Evolutionary conservation across 257 asterid genomes (phyloP), one percentile per base, ranked within the genome.

Genomic region (Plantago ovata): DNA sequence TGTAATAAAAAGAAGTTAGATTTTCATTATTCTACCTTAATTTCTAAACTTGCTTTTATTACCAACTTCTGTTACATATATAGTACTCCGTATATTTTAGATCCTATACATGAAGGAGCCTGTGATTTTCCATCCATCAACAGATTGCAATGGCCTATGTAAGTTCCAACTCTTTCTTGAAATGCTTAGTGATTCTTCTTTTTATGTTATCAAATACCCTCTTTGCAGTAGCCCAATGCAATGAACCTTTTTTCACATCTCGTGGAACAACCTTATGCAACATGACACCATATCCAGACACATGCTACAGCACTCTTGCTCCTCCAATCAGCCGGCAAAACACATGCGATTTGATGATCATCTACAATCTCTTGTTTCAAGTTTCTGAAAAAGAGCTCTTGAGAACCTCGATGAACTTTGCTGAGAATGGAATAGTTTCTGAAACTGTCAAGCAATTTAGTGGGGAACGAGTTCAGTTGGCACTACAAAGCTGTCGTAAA

Each of bases 401-500:
- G 0, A 61, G 32, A 24, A 56, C 56, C 32, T 42, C 33, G 2
- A 36, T 22, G 19, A 20, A 13, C 3, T 69, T 71, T 14, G 65
- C 58, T 1, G 12, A 32, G 4, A 21, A 38, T 2, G 65, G 70
- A 54, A 40, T 4, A 22, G 12, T 73, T 19, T 7, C 22, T 20
- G 24, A 1, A 32, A 18, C 1, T n/a, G 3, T 64, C 7, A 22
- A 14, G 14, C 16, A 16, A 1, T 15, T 18, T 8, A 36, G 55
- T 8, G 39, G 16, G 5, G 23, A 28, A 1, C 2, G 52, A 23
- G 40, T 32, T 40, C 16, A 13, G 16, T 62, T 62, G 1, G 57
- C 60, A 24, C 45, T 65, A 19, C 59, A 66, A 39, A 62, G 66
- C 42, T 75, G 76, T 49, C 66, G 55, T 3, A 45, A 47, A 16